Evolutionary conservation across 257 asterid genomes (phyloP), one percentile per base, ranked within the genome.

Genomic region (Salvia hispanica): DNA sequence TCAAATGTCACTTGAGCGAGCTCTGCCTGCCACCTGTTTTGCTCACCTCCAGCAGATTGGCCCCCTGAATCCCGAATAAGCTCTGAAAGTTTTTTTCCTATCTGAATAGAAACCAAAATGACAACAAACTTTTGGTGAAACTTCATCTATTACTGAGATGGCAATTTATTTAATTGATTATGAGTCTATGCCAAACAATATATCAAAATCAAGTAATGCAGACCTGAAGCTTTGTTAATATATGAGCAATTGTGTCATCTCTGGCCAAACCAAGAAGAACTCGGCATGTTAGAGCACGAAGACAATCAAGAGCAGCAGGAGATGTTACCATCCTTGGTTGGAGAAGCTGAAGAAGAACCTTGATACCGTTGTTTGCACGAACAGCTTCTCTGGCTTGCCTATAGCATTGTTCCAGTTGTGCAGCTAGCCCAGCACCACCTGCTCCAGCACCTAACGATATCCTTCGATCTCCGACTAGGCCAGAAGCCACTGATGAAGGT

Each of bases 201-300:
- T 15, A 72, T 31, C 44, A n/a, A 13, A 28, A 40, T 45, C 12
- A 68, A 63, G 55, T 53, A 56, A 39, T 21, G 67, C 82, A 6
- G 9, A 94, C 99, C 95, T 94, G 99, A 79, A 94, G 97, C 80
- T 91, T 94, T 28, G 96, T 91, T 72, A 94, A 66, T 81, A 94
- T 94, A 63, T 88, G 99, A n/a, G 99, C 98, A 72, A 94, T 94
- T 18, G 96, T 81, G 74, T 94, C 96, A 67, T 94, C 98, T 80
- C 98, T 94, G 40, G 99, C 99, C 78, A 94, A 84, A 64, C 99
- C 99, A 75, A 94, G 97, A 73, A 94, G 89, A 78, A 91, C 99
- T 72, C 99, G 93, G 79, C 99, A 94, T 40, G 99, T 89, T 52
- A 94, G 91, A 74, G 99, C 99, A 79, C 99, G 99, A 58, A 94